A percentile compares a stretch with the other conserved stretches of the same genome.
Evolutionary conservation across 371 early-diverging fungal species (phyloP).

Genomic region (Rhizopus microsporus): DNA sequence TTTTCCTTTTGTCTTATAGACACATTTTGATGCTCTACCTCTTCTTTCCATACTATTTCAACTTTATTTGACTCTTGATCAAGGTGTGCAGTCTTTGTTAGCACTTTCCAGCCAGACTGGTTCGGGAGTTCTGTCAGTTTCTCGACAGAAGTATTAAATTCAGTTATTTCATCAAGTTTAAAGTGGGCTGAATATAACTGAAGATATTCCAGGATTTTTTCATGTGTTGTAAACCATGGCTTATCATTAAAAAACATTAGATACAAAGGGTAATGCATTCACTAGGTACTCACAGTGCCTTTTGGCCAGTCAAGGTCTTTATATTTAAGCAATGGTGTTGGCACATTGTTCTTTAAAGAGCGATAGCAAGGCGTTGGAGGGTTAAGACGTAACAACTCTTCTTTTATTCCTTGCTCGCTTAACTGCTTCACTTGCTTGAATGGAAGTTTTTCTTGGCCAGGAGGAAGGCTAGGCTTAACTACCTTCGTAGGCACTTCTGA

Average conservation of each 20-base stretch:
- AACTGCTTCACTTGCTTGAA: not conserved
- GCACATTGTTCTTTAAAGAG: conserved; percentile 30
- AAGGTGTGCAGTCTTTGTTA: conserved; percentile 15
- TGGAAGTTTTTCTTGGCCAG: not conserved
- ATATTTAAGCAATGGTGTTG: conserved; percentile 27
- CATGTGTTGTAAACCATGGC: conserved; percentile 36
- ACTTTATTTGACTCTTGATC: not conserved
- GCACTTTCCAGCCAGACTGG: conserved; percentile 20
- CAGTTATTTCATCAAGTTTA: conserved; percentile 26
- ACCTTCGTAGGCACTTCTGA: conserved; percentile 19
- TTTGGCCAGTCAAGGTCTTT: conserved; percentile 21
- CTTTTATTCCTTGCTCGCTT: not conserved
- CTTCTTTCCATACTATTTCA: conserved; percentile 22
- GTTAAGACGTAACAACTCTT: conserved; percentile 15
- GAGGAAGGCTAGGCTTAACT: conserved; percentile 16
- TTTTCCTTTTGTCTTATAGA: too few species aligned
- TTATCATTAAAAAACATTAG: conserved; percentile 12
- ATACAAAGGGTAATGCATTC: not conserved
- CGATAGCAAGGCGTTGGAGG: conserved; percentile 24
- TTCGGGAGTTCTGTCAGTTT: conserved; percentile 20
- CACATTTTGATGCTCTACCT: conserved; percentile 15
- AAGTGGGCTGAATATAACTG: conserved; percentile 28
- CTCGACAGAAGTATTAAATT: conserved; percentile 36
- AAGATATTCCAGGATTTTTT: conserved; percentile 28
- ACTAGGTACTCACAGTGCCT: conserved; percentile 15